A percentile compares a stretch with the other conserved stretches of the same genome.
Conservation (phyloP, 257 asterid species). For the Nicotiana benthamiana region DNA sequence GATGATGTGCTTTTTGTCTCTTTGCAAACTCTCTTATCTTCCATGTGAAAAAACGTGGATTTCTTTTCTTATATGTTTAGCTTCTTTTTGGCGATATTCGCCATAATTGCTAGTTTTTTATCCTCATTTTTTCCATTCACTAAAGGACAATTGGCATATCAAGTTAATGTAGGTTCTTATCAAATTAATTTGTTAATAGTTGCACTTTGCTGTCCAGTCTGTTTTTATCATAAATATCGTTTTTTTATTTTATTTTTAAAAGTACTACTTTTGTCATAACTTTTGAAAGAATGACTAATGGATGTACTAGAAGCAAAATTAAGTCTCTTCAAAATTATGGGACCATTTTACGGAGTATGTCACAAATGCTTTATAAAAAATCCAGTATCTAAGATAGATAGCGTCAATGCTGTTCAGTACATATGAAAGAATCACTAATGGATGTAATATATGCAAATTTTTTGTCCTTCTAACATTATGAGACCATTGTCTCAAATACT, state of each 20-base stretch:
- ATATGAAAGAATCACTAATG: background rate
- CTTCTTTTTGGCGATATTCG: background rate
- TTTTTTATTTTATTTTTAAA: background rate
- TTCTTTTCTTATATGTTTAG: background rate
- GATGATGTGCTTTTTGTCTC: background rate
- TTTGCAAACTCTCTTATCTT: background rate
- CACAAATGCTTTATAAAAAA: background rate
- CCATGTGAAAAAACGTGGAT: background rate
- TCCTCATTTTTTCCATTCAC: background rate
- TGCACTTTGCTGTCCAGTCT: background rate
- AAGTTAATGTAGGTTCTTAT: background rate
- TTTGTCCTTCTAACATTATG: background rate
- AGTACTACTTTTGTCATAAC: background rate
- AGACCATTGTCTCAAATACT: background rate
- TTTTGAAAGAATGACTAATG: background rate
- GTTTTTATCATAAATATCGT: background rate
- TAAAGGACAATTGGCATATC: background rate
- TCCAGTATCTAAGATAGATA: background rate
- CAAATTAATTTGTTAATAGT: background rate
- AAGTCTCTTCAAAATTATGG: background rate
- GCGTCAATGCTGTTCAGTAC: no score
- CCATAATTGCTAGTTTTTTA: background rate
- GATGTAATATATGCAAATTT: background rate
- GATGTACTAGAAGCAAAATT: background rate
- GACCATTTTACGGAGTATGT: background rate